phyloP scores from a whole-genome alignment of 306 rosid species.

The Albizia julibrissin region DNA sequence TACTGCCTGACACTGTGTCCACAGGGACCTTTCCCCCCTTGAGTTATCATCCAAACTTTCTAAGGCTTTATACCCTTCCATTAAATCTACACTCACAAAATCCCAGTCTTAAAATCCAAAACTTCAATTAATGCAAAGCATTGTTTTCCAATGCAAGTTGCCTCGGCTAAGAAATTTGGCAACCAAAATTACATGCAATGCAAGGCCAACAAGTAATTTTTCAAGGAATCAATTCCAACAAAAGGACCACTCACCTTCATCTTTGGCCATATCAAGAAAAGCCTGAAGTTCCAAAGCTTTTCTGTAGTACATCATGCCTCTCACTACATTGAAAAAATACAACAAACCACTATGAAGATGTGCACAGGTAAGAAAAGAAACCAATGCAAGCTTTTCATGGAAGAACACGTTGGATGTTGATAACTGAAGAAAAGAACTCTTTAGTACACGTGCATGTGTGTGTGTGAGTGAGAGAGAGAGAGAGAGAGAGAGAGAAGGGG shows the following conservation, averaged over 20 bases:
- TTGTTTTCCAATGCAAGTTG: neutral
- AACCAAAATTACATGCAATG: constrained; percentile 12
- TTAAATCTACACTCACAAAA: constrained; percentile 62
- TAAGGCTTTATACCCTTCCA: constrained; percentile 95
- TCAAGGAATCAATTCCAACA: constrained; percentile 8
- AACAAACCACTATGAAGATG: constrained; percentile 21
- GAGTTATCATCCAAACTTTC: constrained; percentile 80
- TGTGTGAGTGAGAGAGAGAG: neutral
- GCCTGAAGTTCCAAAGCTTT: constrained; percentile 98
- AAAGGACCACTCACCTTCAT: constrained; percentile 59
- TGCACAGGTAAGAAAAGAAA: no score
- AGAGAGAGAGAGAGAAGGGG: neutral
- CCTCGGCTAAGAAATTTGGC: neutral
- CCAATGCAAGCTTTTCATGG: neutral
- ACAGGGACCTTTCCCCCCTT: constrained; percentile 82
- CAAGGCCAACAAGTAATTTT: neutral
- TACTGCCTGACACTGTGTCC: constrained; percentile 94
- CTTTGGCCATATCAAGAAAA: constrained; percentile 95
- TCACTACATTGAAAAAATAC: constrained; percentile 50
- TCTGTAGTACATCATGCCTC: constrained; percentile 98
- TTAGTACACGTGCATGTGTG: neutral
- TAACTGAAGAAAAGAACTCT: constrained; percentile 1
- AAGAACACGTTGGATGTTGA: neutral
- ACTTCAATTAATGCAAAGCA: neutral
- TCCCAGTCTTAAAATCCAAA: constrained; percentile 11